These are phyloP conservation scores for Crinitomyces ghanaensis DNA, from an alignment of 805 yeast species.

Conservation along the genomic window DNA sequence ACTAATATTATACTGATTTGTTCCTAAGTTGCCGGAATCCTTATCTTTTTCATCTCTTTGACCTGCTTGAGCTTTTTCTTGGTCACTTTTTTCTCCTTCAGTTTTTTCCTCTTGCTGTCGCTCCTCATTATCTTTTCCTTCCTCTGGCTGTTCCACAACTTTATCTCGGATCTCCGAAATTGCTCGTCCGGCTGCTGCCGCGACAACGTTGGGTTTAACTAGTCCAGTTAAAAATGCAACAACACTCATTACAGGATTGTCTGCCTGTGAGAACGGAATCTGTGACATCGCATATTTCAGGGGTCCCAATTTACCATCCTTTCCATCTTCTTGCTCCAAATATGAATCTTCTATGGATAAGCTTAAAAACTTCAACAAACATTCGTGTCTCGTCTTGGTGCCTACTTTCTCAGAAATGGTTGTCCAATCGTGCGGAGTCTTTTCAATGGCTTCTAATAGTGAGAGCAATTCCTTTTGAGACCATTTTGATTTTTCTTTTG, in stretches of 20 bases:
- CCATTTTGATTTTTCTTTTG: slow-evolving; percentile 38
- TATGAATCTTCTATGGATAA: slow-evolving; percentile 65
- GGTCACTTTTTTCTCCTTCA: too few relatives aligned
- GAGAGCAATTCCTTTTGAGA: slow-evolving; percentile 46
- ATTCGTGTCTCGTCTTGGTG: slow-evolving; percentile 61
- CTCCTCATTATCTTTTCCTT: slow-evolving; percentile 4
- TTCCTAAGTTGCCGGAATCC: slow-evolving; percentile 9
- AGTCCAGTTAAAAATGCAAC: slow-evolving; percentile 75
- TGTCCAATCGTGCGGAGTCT: slow-evolving; percentile 67
- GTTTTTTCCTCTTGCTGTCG: slow-evolving; percentile 1
- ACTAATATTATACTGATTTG: slow-evolving; percentile 1
- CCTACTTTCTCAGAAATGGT: slow-evolving; percentile 58
- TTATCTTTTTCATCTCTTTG: slow-evolving; percentile 8
- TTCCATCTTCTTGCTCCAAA: slow-evolving; percentile 28
- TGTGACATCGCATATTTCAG: slow-evolving; percentile 65
- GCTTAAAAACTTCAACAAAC: slow-evolving; percentile 67
- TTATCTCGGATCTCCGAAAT: slow-evolving; percentile 34
- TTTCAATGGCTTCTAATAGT: slow-evolving; percentile 51
- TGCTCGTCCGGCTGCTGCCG: slow-evolving; percentile 50
- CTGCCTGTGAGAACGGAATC: slow-evolving; percentile 73
- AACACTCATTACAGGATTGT: slow-evolving; percentile 92
- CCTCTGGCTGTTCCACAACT: slow-evolving; percentile 1
- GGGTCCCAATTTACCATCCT: slow-evolving; percentile 40
- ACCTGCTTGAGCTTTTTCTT: slow-evolving; percentile 5
- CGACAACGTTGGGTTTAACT: slow-evolving; percentile 78